Conservation (phyloP, 768 basidiomycete species). For the Boletus sensibilis region DNA sequence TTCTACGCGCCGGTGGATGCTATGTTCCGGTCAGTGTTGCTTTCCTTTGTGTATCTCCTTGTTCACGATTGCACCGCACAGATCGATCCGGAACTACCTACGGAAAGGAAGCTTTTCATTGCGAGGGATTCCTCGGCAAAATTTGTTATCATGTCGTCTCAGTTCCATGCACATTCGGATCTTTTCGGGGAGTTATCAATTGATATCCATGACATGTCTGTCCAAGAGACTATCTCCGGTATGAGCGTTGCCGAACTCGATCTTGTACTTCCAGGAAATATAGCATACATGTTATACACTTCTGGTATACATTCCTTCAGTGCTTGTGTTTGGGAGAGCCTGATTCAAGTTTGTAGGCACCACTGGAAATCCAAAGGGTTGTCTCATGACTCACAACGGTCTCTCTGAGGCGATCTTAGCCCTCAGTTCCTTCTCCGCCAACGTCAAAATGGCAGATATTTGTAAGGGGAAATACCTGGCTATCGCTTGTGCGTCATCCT, state of each 20-base stretch:
- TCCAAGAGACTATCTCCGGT: slow-evolving; percentile 28
- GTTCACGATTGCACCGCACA: slow-evolving; percentile 17
- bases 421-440: slow-evolving; percentile 25
- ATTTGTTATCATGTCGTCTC: slow-evolving; percentile 40
- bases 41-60: slow-evolving; percentile 11
- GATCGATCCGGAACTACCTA: slow-evolving; percentile 52
- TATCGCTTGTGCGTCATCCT: slow-evolving; percentile 41
- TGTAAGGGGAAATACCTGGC: slow-evolving; percentile 38
- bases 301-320: slow-evolving; percentile 36
- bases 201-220: slow-evolving; percentile 17
- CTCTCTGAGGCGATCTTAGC: slow-evolving; percentile 33
- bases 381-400: slow-evolving; percentile 39
- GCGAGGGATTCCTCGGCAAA: slow-evolving; percentile 41
- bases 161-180: background rate
- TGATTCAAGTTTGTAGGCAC: slow-evolving; percentile 36
- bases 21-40: slow-evolving; percentile 45
- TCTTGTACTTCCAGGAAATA: slow-evolving; percentile 29
- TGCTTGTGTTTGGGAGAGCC: background rate
- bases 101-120: slow-evolving; percentile 46
- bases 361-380: slow-evolving; percentile 53
- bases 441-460: slow-evolving; percentile 23
- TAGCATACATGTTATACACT: slow-evolving; percentile 50
- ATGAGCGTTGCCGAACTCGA: slow-evolving; percentile 32
- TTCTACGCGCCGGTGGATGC: slow-evolving; percentile 49
- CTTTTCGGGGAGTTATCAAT: slow-evolving; percentile 24